Evolutionary conservation across 106 monocot species (phyloP).

Genomic region (Acorus calamus): DNA sequence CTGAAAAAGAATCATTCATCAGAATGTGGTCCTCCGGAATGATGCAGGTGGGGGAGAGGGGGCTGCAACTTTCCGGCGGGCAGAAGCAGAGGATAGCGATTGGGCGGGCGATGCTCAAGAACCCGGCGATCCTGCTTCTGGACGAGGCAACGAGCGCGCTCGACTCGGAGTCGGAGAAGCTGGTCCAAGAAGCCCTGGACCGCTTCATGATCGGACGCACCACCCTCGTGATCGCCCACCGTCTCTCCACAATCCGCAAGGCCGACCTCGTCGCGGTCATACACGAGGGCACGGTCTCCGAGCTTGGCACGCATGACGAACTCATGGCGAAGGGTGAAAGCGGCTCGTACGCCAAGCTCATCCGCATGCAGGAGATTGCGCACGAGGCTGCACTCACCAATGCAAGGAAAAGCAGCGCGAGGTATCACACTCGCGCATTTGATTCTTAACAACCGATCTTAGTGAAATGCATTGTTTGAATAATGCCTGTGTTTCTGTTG

Average conservation of each 20-base stretch:
- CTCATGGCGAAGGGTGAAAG: slow-evolving; percentile 72
- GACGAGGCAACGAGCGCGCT: slow-evolving; percentile 97
- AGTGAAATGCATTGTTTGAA: background rate
- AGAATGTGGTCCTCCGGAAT: slow-evolving; percentile 31
- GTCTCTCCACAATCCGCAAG: slow-evolving; percentile 88
- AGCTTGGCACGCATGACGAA: slow-evolving; percentile 88
- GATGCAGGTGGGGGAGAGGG: slow-evolving; percentile 87
- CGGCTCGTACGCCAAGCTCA: slow-evolving; percentile 73
- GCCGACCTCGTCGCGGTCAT: slow-evolving; percentile 80
- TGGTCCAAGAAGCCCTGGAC: slow-evolving; percentile 94
- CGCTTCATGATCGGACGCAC: slow-evolving; percentile 97
- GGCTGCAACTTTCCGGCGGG: slow-evolving; percentile 89
- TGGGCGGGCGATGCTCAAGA: slow-evolving; percentile 97
- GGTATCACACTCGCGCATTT: background rate
- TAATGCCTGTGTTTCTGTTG: background rate
- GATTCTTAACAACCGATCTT: background rate
- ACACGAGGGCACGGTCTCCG: slow-evolving; percentile 56
- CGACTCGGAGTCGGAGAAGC: slow-evolving; percentile 92
- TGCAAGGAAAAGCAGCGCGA: slow-evolving; percentile 72
- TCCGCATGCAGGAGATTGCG: slow-evolving; percentile 82
- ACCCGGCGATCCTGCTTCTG: slow-evolving; percentile 85
- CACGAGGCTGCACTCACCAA: slow-evolving; percentile 62
- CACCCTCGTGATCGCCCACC: slow-evolving; percentile 94
- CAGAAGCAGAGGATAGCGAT: slow-evolving; percentile 97
- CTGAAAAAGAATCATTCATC: background rate